Base-by-base conservation (phyloP, 2,329 filamentous ascomycete species). In the Fusarium ramigenum region DNA sequence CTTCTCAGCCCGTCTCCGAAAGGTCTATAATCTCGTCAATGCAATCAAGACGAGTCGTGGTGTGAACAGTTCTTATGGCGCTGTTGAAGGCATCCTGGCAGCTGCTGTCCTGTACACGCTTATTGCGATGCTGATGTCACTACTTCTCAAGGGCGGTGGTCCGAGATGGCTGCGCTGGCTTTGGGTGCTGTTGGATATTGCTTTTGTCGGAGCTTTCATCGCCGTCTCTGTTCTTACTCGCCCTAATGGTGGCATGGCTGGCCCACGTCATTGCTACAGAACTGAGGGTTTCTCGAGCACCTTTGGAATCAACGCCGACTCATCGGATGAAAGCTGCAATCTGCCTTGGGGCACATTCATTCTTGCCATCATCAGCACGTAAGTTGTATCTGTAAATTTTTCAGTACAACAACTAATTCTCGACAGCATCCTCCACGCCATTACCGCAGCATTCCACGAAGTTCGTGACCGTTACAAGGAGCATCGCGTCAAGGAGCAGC, bases 71-170 rank as follows among this genome's bases (percentile, higher is more conserved):
- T 37, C 60, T 5, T 72, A 60, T 14, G 69, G 68, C 1, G 72
- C 69, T 2, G 72, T 75, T 9, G 72, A 74, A 18, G 72, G 72
- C n/a, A 75, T 75, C 9, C 47, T 75, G 4, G 72, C 65, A 5
- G 69, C 65, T 3, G 72, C 72, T n/a, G 72, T 67, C 7, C 9
- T 74, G 15, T 75, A 75, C 43, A 75, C 72, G 0, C 59, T 74
- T 2, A 23, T 75, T 9, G 62, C 65, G 7, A 66, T 70, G 57
- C 10, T 75, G 4, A 11, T 75, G 10, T 44, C 54, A 9, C 11
- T 61, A 4, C 30, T 73, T 6, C 50, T 63, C 15, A 61, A 57
- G 16, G 47, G 70, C 12, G 66, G 71, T 2, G 71, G 71, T 6
- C 70, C 70, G 2, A 44, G 16, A 52, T 71, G 69, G 69, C 56